Base-by-base conservation (phyloP, 768 basidiomycete species). In the Lanmaoa pseudosensibilis region DNA sequence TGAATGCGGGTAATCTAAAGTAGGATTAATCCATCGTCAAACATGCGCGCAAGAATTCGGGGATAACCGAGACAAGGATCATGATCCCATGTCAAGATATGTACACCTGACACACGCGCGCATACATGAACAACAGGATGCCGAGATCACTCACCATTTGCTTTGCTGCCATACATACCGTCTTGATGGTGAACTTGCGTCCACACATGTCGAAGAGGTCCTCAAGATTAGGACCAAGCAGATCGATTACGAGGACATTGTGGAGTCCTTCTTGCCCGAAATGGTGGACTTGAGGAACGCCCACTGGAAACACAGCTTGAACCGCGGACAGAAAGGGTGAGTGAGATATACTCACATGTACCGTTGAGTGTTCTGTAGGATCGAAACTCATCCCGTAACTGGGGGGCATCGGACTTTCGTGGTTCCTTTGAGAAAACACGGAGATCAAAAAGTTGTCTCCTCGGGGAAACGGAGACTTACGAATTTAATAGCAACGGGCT, bases 201-300 rank as follows among this genome's bases (percentile, higher is more conserved):
- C 88, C 86, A 71, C 95, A 98, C 93, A 97, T 94, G 75, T 98
- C 96, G 69, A 99, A 98, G 34, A 99, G 81, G 70, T 99, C 96
- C 75, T 99, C 96, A 43, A 99, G 77, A 65, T 94, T 96, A 21
- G 96, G 96, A n/a, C 96, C 97, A 15, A 99, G 81, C 32, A 99
- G 80, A 76, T 99, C 96, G 58, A 95, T 91, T 71, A 91, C 90
- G 47, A 92, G 83, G 54, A 92, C 92, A 73, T 99, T 99, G 77
- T 99, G 97, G 40, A 98, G 81, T 15, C 96, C 97, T 74, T 99
- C 96, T 73, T 97, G 94, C 46, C 96, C 96, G 67, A 98, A 99
- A 79, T 99, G 90, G 75, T 98, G 94, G 30, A 98, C 97, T 73
- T 98, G 95, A 2, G 96, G 96, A 51, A 99, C 92, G 52, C 96